phyloP scores from a whole-genome alignment of 2,329 filamentous ascomycete species.

The Aspergillus ruber region DNA sequence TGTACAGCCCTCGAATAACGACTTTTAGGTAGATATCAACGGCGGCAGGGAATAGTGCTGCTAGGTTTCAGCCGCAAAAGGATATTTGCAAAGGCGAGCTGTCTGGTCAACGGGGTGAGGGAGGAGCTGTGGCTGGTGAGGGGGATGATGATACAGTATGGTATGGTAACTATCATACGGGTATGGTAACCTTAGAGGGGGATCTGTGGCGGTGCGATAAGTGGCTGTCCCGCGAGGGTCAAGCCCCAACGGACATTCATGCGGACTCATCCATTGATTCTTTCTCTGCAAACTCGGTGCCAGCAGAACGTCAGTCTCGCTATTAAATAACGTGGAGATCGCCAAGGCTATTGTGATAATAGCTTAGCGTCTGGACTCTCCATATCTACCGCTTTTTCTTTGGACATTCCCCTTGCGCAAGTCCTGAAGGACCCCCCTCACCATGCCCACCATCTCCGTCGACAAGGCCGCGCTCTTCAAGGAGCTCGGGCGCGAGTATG shows the following conservation, averaged over 20 bases:
- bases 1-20: slow-evolving; percentile 3
- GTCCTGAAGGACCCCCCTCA: slow-evolving; percentile 26
- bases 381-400: not conserved
- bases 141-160: not conserved
- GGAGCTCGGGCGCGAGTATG: slow-evolving; percentile 80
- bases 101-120: not conserved
- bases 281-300: not conserved
- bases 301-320: not conserved
- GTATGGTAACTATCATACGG: slow-evolving; percentile 8
- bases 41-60: not conserved
- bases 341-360: not conserved
- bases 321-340: not conserved
- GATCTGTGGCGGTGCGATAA: slow-evolving; percentile 27
- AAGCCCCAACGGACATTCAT: slow-evolving; percentile 12
- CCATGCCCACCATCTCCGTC: slow-evolving; percentile 93
- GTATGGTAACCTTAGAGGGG: slow-evolving; percentile 18
- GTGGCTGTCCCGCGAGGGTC: slow-evolving; percentile 15
- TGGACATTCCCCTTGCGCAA: not conserved
- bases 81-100: slow-evolving; percentile 4
- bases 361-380: not conserved
- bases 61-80: not conserved
- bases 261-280: not conserved
- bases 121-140: slow-evolving; percentile 22
- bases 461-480: slow-evolving; percentile 95
- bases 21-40: not conserved